Evolutionary conservation across 2,329 filamentous ascomycete species (phyloP).

Genomic region (Stachybotrys elegans): DNA sequence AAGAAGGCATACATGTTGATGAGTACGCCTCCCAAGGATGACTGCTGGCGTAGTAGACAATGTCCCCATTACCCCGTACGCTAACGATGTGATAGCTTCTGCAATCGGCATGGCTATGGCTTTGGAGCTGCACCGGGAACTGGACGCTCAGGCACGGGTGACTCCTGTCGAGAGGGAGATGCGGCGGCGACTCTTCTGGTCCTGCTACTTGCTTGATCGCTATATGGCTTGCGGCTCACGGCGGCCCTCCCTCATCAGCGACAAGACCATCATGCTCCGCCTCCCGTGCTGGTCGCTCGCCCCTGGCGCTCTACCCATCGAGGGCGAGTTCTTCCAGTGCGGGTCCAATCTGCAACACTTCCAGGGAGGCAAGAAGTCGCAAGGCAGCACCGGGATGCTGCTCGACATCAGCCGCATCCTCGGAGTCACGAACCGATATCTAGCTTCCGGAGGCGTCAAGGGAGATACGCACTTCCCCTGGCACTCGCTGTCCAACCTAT

Average conservation of each 20-base stretch:
- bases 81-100: slow-evolving; percentile 51
- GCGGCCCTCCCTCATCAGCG: slow-evolving; percentile 72
- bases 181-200: slow-evolving; percentile 79
- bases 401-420: slow-evolving; percentile 81
- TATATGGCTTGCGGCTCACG: slow-evolving; percentile 78
- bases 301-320: slow-evolving; percentile 55
- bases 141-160: slow-evolving; percentile 57
- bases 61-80: neutral
- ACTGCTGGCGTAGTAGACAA: neutral
- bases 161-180: slow-evolving; percentile 68
- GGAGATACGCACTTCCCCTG: slow-evolving; percentile 88
- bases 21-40: slow-evolving; percentile 42
- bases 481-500: slow-evolving; percentile 80
- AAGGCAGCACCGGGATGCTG: slow-evolving; percentile 73
- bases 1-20: slow-evolving; percentile 86
- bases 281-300: slow-evolving; percentile 69
- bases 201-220: slow-evolving; percentile 81
- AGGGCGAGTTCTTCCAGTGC: slow-evolving; percentile 77
- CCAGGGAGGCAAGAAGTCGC: slow-evolving; percentile 64
- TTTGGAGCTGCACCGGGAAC: slow-evolving; percentile 74
- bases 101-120: slow-evolving; percentile 80
- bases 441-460: slow-evolving; percentile 80
- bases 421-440: slow-evolving; percentile 76
- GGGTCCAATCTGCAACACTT: slow-evolving; percentile 73
- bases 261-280: slow-evolving; percentile 69